Base-by-base conservation (phyloP, 305 asterid genomes). In the Fraxinus platypoda region DNA sequence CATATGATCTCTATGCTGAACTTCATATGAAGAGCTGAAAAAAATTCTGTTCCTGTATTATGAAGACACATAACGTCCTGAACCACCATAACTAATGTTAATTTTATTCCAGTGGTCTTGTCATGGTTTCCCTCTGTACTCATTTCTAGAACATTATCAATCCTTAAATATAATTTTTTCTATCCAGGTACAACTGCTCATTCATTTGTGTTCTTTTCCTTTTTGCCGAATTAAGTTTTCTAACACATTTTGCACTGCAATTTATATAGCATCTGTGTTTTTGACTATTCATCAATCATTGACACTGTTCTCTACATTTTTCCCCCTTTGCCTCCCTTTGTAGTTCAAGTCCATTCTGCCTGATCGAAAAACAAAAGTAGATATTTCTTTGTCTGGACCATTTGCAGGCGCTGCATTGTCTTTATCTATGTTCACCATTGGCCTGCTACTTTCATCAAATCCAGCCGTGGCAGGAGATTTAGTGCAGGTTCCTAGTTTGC, bases 291-390 rank as follows among this genome's bases (percentile, higher is more conserved):
- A 7, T 76, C 80, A 26, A 26, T 33, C 43, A 15, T 77, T 46
- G 62, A 76, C 80, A 49, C 8, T 2, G 71, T 66, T 73, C 59
- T 38, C 81, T 75, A 57, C 76, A 74, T 23, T 80, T 49, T 54
- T 57, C 33, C 34, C 30, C 35, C 64, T 80, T 78, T 80, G 68
- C 46, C 34, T 87, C 87, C 73, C 83, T 84, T 74, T 87, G 90
- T 86, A 95, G 98, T 93, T 95, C 92, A 95, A 92, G 87, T 95
- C 98, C 31, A 93, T 95, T 89, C 97, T 95, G 75, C 98, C 97
- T 26, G 97, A 95, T 89, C 93, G 93, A 31, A 92, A 92, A 84
- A 89, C 98, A 76, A 87, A 92, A 85, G 92, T 95, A 57, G 98
- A 95, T 86, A 88, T 95, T 83, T 93, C 98, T 74, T 70, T 95